A percentile compares a stretch with the other conserved stretches of the same genome.
These are phyloP conservation scores for Hypoxylon trugodes DNA, from an alignment of 495 filamentous ascomycete species.

Conservation along the genomic window DNA sequence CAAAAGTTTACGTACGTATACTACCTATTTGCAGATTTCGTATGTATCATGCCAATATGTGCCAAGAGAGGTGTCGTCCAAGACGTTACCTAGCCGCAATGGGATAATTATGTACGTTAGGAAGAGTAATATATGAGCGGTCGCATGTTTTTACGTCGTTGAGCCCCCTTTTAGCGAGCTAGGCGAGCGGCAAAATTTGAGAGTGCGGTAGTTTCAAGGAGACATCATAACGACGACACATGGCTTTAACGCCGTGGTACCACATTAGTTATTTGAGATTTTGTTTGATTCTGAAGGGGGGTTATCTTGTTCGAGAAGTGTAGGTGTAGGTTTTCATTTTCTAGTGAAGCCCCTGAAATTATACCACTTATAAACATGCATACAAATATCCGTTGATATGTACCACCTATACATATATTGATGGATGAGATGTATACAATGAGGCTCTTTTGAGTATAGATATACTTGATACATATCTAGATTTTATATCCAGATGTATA, in stretches of 20 bases:
- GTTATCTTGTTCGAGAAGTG: background rate
- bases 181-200: conserved; percentile 35
- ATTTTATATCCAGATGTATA: no score
- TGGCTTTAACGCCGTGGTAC: conserved; percentile 14
- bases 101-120: no score
- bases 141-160: conserved; percentile 12
- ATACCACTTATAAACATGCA: background rate
- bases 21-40: background rate
- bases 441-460: conserved; percentile 14
- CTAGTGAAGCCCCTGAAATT: background rate
- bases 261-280: conserved; percentile 4
- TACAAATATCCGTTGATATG: no score
- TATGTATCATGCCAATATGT: no score
- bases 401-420: background rate
- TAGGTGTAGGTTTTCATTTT: no score
- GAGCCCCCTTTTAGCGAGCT: conserved; percentile 12
- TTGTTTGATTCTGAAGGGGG: conserved; percentile 19
- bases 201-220: conserved; percentile 19
- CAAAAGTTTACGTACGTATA: no score
- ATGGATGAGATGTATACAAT: background rate
- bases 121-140: no score
- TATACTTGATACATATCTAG: conserved; percentile 1
- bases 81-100: no score
- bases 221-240: conserved; percentile 19
- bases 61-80: no score